A percentile compares a stretch with the other conserved stretches of the same genome.
These are phyloP conservation scores for Garcia nutans DNA, from an alignment of 345 rosid genomes.

Conservation along the genomic window DNA sequence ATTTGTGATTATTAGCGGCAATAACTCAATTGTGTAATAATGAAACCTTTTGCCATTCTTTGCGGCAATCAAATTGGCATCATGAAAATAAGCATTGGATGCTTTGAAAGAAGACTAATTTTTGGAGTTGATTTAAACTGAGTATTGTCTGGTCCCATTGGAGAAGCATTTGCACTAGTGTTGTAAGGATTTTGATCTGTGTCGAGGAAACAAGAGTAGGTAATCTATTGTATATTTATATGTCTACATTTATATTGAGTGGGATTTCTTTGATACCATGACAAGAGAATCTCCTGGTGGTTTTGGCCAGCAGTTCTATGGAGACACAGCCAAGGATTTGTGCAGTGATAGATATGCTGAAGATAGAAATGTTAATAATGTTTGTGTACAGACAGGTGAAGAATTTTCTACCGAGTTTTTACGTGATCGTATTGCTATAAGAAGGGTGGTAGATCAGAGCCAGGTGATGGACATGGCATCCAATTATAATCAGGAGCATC, in stretches of 20 bases:
- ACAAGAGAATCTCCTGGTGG: slow-evolving; percentile 44
- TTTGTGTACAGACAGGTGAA: slow-evolving; percentile 75
- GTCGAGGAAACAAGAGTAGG: not conserved
- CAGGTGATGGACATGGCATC: slow-evolving; percentile 21
- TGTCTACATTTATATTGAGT: slow-evolving; percentile 7
- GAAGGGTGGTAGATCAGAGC: slow-evolving; percentile 31
- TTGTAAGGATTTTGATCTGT: slow-evolving; percentile 2
- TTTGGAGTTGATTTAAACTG: not conserved
- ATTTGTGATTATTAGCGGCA: not conserved
- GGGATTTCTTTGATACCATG: slow-evolving; percentile 36
- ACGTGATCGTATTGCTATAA: slow-evolving; percentile 43
- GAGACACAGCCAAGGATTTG: slow-evolving; percentile 26
- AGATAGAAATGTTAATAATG: slow-evolving; percentile 32
- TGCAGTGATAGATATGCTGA: slow-evolving; percentile 10
- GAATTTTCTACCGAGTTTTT: slow-evolving; percentile 69
- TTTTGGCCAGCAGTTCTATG: slow-evolving; percentile 35
- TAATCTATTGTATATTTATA: not conserved
- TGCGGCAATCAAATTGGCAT: not conserved
- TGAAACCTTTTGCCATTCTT: not conserved
- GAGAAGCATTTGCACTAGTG: slow-evolving; percentile 4
- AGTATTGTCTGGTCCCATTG: slow-evolving; percentile 9
- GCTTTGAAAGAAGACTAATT: not conserved
- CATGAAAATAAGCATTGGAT: slow-evolving; percentile 1
- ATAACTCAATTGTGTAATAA: not conserved
- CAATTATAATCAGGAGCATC: slow-evolving; percentile 29